These are phyloP conservation scores for Rubus parviflorus DNA, from an alignment of 306 rosid genomes.

Conservation along the genomic window DNA sequence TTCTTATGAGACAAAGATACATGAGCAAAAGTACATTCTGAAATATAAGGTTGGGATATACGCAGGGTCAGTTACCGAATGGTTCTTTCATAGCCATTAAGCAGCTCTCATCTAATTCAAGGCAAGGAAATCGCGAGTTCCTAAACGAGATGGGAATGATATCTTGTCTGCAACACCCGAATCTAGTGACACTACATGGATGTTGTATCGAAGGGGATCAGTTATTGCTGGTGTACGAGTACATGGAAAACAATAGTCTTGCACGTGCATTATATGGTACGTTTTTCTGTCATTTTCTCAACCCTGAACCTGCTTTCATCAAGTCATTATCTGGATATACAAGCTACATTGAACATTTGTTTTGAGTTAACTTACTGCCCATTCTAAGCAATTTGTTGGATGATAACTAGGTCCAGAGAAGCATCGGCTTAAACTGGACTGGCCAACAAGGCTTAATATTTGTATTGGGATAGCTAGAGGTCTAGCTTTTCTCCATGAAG, in stretches of 20 bases:
- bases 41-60: background rate
- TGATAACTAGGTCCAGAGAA: slow-evolving; percentile 32
- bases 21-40: background rate
- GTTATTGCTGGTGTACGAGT: slow-evolving; percentile 61
- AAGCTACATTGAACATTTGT: background rate
- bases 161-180: slow-evolving; percentile 71
- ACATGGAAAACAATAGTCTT: slow-evolving; percentile 72
- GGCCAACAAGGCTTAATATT: slow-evolving; percentile 56
- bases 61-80: slow-evolving; percentile 59
- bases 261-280: slow-evolving; percentile 57
- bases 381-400: background rate
- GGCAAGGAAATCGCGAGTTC: slow-evolving; percentile 72
- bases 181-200: slow-evolving; percentile 68
- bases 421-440: slow-evolving; percentile 34
- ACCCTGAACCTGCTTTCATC: background rate
- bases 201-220: slow-evolving; percentile 64
- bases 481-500: slow-evolving; percentile 61
- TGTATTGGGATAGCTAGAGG: slow-evolving; percentile 66
- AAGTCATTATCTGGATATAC: background rate
- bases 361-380: background rate
- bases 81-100: slow-evolving; percentile 66
- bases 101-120: slow-evolving; percentile 65
- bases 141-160: slow-evolving; percentile 67
- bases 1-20: background rate
- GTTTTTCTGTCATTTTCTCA: slow-evolving; percentile 11